Conservation (phyloP, 306 rosid genomes). For the Trifolium pratense region DNA sequence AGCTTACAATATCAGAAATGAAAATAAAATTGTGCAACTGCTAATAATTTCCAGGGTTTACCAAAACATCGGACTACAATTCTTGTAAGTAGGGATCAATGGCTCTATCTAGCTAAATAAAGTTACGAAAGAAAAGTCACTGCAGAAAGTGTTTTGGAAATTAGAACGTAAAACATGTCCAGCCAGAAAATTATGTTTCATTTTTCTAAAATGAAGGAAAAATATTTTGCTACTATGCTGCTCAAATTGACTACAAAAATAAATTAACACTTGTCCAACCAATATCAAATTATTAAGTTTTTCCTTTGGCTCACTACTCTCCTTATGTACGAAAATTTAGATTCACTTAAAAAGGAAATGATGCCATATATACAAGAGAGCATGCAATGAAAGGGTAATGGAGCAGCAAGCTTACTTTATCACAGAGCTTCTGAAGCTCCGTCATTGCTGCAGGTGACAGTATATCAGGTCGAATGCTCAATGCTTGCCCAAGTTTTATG, state of each 20-base stretch:
- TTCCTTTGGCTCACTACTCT: slow-evolving; percentile 8
- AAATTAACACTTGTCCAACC: slow-evolving; percentile 33
- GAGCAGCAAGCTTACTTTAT: slow-evolving; percentile 64
- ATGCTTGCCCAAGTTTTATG: slow-evolving; percentile 97
- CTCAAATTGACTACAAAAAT: slow-evolving; percentile 25
- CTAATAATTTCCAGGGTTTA: slow-evolving; percentile 22
- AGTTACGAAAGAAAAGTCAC: slow-evolving; percentile 6
- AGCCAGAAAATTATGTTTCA: slow-evolving; percentile 18
- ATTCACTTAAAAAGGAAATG: slow-evolving; percentile 33
- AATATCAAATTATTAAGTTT: slow-evolving; percentile 12
- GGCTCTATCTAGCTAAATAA: slow-evolving; percentile 24
- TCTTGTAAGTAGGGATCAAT: slow-evolving; percentile 6
- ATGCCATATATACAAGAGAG: neutral
- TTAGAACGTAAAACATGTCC: slow-evolving; percentile 25
- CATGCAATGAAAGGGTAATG: neutral
- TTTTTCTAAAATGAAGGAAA: slow-evolving; percentile 24
- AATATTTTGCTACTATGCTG: slow-evolving; percentile 6
- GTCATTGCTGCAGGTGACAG: slow-evolving; percentile 94
- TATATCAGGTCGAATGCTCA: slow-evolving; percentile 96
- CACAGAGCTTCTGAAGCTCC: slow-evolving; percentile 97
- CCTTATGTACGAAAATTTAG: slow-evolving; percentile 11
- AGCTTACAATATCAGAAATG: slow-evolving; percentile 29
- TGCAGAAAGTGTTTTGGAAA: slow-evolving; percentile 35
- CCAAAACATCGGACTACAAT: slow-evolving; percentile 14
- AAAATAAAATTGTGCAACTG: slow-evolving; percentile 12